phyloP scores from a whole-genome alignment of 2,329 filamentous ascomycete species.

The Magnaporthiopsis incrustans region DNA sequence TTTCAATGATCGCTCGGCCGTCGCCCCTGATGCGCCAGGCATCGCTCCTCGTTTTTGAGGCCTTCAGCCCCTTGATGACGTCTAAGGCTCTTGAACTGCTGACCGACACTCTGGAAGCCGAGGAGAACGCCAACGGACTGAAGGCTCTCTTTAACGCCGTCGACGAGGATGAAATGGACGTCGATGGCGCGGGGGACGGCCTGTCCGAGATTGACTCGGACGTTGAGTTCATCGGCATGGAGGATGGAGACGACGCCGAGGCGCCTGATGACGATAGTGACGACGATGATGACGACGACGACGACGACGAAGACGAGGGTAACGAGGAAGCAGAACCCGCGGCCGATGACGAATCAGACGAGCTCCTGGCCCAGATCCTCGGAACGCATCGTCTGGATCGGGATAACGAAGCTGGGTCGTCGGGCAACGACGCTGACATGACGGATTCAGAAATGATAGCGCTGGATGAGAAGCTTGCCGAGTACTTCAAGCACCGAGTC shows the following conservation, averaged over 20 bases:
- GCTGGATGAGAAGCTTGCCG: slow-evolving; percentile 72
- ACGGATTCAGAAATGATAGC: slow-evolving; percentile 93
- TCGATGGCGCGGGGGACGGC: slow-evolving; percentile 36
- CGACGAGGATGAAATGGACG: slow-evolving; percentile 50
- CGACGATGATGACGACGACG: slow-evolving; percentile 33
- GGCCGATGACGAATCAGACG: slow-evolving; percentile 20
- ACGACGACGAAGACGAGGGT: slow-evolving; percentile 34
- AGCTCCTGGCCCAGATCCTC: slow-evolving; percentile 16
- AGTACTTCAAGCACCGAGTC: slow-evolving; percentile 74
- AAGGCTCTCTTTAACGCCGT: slow-evolving; percentile 69
- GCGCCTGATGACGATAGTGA: slow-evolving; percentile 31
- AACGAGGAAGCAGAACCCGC: slow-evolving; percentile 31
- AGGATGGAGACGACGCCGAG: slow-evolving; percentile 30
- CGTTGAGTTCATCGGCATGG: slow-evolving; percentile 29
- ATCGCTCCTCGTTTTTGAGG: slow-evolving; percentile 78
- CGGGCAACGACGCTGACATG: slow-evolving; percentile 71
- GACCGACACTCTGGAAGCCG: slow-evolving; percentile 62
- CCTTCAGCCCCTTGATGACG: slow-evolving; percentile 70
- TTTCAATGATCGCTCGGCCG: slow-evolving; percentile 82
- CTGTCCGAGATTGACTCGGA: slow-evolving; percentile 32
- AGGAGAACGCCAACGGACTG: slow-evolving; percentile 77
- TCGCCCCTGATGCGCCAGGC: slow-evolving; percentile 80
- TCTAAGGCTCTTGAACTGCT: slow-evolving; percentile 60
- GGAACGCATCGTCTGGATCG: slow-evolving; percentile 48
- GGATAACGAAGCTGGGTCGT: slow-evolving; percentile 45